Base-by-base conservation (phyloP, 2,329 filamentous ascomycete species). In the Balansia obtecta region DNA sequence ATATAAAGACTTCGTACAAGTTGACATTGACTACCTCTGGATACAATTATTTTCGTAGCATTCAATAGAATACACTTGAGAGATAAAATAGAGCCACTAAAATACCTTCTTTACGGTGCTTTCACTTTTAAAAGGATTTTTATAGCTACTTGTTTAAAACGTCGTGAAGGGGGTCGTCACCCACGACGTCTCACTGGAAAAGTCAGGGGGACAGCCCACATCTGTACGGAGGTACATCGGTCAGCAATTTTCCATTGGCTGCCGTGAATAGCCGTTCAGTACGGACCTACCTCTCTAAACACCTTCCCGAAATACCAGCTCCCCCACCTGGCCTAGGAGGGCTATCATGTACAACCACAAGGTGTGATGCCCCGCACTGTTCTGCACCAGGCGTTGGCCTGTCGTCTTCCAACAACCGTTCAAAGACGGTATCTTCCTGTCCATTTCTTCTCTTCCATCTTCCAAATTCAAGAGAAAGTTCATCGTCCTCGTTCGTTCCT, bases 361-460 rank as follows among this genome's bases (percentile, higher is more conserved):
- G 39, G 37, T 38, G 49, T 49, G 43, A 73, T 74, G 71, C 71
- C 71, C 71, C 71, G 71, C 71, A 72, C 66, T 61, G 61, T 60
- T 55, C 57, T 67, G 58, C 59, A 66, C 53, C 58, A 63, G 57
- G 57, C 59, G 56, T 52, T 60, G 32, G 54, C 58, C 53, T 52
- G 53, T 46, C 39, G 41, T 46, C 32, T 51, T 46, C 33, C 44
- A 46, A 18, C 34, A 37, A 40, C 20, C n/a, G 15, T 30, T 42
- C 45, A 47, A 54, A 60, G 56, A 56, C 59, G 56, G 49, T 53
- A 56, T 52, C 57, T 59, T 52, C 53, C 56, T 55, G 55, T 55
- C 45, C 58, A 50, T 50, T 41, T 57, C 53, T 49, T 48, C 51
- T 50, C 48, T 51, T 56, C 55, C 53, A 50, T 49, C 46, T 50